Conservation (phyloP, 1,284 basidiomycete genomes). For the Cerrena zonata region DNA sequence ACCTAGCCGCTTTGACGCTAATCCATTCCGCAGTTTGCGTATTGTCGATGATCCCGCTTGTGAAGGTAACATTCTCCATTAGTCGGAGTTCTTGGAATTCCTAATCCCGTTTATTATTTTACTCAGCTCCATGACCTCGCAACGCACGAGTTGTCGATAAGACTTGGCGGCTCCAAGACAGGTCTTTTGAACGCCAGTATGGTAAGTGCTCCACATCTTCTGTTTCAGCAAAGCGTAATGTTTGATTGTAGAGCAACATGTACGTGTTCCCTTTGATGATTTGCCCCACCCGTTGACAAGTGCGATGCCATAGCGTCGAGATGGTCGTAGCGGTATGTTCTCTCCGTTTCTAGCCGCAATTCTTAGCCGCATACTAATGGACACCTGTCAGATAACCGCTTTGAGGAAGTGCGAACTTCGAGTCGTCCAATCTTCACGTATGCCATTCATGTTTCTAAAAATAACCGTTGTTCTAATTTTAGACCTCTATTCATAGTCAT, state of each 20-base stretch:
- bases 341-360: background rate
- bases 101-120: background rate
- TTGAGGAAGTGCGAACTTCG: conserved; percentile 78
- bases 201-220: conserved; percentile 36
- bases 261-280: conserved; percentile 31
- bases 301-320: conserved; percentile 48
- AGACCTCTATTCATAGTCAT: conserved; percentile 44
- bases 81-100: background rate
- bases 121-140: conserved; percentile 72
- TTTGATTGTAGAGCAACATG: conserved; percentile 54
- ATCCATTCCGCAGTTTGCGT: conserved; percentile 51
- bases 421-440: conserved; percentile 75
- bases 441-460: conserved; percentile 10
- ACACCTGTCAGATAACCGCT: conserved; percentile 58
- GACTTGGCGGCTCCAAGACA: conserved; percentile 72
- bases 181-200: conserved; percentile 80
- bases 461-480: background rate
- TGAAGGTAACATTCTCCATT: conserved; percentile 46
- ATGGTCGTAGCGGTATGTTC: conserved; percentile 62
- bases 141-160: conserved; percentile 69
- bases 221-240: conserved; percentile 8
- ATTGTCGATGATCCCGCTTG: conserved; percentile 64
- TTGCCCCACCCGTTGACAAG: background rate
- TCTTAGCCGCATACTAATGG: background rate
- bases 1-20: too few relatives aligned